These are phyloP conservation scores for Venustampulla echinocandica DNA, from an alignment of 495 filamentous ascomycete genomes.

Conservation along the genomic window DNA sequence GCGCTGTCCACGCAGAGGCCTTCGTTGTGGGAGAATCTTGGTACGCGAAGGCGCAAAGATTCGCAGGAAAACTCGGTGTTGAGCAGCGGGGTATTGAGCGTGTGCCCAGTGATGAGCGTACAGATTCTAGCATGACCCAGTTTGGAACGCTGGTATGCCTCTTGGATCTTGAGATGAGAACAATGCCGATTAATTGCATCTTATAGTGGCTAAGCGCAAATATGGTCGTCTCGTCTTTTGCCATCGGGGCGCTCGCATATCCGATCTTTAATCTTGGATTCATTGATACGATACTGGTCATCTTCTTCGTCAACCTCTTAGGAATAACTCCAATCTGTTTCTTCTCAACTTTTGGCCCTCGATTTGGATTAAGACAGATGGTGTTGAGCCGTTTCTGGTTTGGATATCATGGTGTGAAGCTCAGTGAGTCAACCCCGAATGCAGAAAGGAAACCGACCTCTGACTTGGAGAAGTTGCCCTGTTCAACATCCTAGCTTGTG, in stretches of 20 bases:
- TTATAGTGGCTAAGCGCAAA: slow-evolving; percentile 73
- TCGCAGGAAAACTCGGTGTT: slow-evolving; percentile 60
- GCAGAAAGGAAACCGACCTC: background rate
- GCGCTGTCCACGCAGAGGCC: slow-evolving; percentile 51
- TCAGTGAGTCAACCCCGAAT: slow-evolving; percentile 42
- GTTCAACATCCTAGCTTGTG: slow-evolving; percentile 68
- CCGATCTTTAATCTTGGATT: slow-evolving; percentile 63
- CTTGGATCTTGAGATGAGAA: background rate
- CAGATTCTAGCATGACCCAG: slow-evolving; percentile 55
- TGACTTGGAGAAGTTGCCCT: slow-evolving; percentile 45
- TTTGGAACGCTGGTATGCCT: slow-evolving; percentile 62
- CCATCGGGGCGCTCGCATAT: slow-evolving; percentile 65
- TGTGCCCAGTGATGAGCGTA: slow-evolving; percentile 65
- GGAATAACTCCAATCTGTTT: slow-evolving; percentile 67
- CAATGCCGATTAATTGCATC: background rate
- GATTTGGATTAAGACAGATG: slow-evolving; percentile 78
- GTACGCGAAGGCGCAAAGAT: slow-evolving; percentile 59
- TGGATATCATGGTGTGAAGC: slow-evolving; percentile 62
- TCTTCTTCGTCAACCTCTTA: slow-evolving; percentile 71
- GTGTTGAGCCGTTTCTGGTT: slow-evolving; percentile 78
- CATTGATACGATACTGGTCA: slow-evolving; percentile 65
- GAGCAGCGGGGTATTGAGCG: slow-evolving; percentile 78
- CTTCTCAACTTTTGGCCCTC: slow-evolving; percentile 72
- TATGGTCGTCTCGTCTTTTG: slow-evolving; percentile 77
- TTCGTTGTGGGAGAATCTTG: slow-evolving; percentile 52